Evolutionary conservation across 805 yeast species (phyloP).

Genomic region (Barnettozyma sp.): DNA sequence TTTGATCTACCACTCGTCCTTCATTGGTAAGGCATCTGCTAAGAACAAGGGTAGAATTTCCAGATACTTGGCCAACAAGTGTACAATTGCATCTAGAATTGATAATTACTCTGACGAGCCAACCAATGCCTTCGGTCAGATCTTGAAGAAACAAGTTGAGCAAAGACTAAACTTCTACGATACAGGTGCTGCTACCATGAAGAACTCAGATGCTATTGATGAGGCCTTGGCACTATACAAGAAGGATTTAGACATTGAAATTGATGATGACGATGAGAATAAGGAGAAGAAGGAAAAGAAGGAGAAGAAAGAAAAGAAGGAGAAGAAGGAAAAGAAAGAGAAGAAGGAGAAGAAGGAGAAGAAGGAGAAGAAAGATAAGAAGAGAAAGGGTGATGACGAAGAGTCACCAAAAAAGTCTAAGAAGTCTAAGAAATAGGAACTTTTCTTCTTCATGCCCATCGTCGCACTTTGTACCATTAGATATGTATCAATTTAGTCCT

Average conservation of each 20-base stretch:
- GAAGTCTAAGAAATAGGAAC: conserved; percentile 22
- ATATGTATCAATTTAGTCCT: conserved; percentile 3
- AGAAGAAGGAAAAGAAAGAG: conserved; percentile 44
- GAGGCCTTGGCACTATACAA: conserved; percentile 72
- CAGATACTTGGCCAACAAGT: conserved; percentile 96
- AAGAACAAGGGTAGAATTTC: conserved; percentile 99
- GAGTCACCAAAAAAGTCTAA: conserved; percentile 32
- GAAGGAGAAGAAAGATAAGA: conserved; percentile 44
- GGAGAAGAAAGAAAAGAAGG: conserved; percentile 39
- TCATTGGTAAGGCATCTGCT: conserved; percentile 93
- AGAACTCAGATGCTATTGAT: conserved; percentile 89
- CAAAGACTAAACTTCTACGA: conserved; percentile 94
- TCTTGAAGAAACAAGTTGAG: conserved; percentile 94
- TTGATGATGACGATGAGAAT: conserved; percentile 31
- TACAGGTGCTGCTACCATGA: conserved; percentile 94
- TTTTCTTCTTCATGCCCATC: background rate
- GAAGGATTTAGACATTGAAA: conserved; percentile 39
- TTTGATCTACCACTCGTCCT: conserved; percentile 90
- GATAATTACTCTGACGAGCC: conserved; percentile 97
- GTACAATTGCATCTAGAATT: conserved; percentile 97
- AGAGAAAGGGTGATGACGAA: conserved; percentile 31
- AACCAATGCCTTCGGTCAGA: conserved; percentile 79
- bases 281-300: conserved; percentile 30
- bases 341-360: conserved; percentile 46
- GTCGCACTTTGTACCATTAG: conserved; percentile 12